phyloP scores from a whole-genome alignment of 768 basidiomycete species.

The Phlebiopsis gigantea region DNA sequence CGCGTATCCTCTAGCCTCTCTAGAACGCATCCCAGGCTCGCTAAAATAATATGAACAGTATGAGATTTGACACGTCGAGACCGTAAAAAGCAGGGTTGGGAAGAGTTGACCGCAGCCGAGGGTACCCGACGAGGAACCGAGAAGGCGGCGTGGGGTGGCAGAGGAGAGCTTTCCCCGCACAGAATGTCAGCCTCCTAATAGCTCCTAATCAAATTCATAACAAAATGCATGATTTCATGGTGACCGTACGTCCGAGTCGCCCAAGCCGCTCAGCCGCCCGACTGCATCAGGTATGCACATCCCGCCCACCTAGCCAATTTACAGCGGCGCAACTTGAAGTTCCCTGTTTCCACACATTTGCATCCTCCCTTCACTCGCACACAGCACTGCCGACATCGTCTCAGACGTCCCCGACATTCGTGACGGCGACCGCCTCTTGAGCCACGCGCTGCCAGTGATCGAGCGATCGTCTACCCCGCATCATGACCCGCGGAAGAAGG shows the following conservation, averaged over 20 bases:
- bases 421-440: too few relatives aligned
- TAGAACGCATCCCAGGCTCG: too few relatives aligned
- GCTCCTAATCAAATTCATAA: background rate
- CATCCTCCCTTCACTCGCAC: conserved; percentile 2
- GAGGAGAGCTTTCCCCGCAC: background rate
- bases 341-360: background rate
- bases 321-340: background rate
- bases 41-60: too few relatives aligned
- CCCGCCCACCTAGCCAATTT: conserved; percentile 10
- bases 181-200: background rate
- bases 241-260: background rate
- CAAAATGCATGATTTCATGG: background rate
- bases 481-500: conserved; percentile 62
- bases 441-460: conserved; percentile 7
- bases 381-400: background rate
- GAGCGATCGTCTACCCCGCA: conserved; percentile 5
- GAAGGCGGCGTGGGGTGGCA: background rate
- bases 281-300: conserved; percentile 11
- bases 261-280: background rate
- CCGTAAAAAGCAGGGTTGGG: too few relatives aligned
- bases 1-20: too few relatives aligned
- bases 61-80: too few relatives aligned
- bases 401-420: background rate
- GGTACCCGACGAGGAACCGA: conserved; percentile 1
- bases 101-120: background rate